phyloP scores from a whole-genome alignment of 2,329 filamentous ascomycete species.

The Fusarium succisae region DNA sequence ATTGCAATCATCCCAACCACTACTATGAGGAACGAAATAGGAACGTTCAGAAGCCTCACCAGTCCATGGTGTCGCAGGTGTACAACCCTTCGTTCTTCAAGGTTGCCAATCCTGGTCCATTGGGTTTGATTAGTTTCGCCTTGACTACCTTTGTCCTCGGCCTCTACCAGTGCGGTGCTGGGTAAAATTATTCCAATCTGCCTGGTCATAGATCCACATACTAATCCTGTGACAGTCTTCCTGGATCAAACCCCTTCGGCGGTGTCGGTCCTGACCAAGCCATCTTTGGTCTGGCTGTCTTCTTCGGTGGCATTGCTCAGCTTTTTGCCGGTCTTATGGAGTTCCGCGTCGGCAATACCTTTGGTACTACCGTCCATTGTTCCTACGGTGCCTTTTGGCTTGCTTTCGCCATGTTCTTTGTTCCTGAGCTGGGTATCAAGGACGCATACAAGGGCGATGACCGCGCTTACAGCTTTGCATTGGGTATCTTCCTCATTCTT shows the following conservation, averaged over 20 bases:
- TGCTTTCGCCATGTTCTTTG: conserved; percentile 66
- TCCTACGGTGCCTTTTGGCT: conserved; percentile 72
- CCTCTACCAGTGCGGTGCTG: conserved; percentile 55
- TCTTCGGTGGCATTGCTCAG: conserved; percentile 74
- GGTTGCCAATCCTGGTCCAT: conserved; percentile 67
- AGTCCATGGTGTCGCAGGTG: conserved; percentile 50
- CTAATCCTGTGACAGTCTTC: conserved; percentile 41
- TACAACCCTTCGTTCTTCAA: conserved; percentile 50
- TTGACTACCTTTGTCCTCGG: conserved; percentile 70
- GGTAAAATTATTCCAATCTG: conserved; percentile 55
- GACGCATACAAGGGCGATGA: conserved; percentile 52
- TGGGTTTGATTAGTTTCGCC: conserved; percentile 71
- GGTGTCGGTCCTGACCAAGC: conserved; percentile 49
- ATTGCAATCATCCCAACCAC: conserved; percentile 24
- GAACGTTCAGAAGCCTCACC: conserved; percentile 39
- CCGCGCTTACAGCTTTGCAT: conserved; percentile 57
- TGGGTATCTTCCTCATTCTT: conserved; percentile 67
- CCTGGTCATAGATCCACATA: background rate
- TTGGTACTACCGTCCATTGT: conserved; percentile 68
- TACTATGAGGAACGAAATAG: conserved; percentile 21
- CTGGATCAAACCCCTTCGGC: conserved; percentile 47
- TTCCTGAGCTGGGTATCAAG: conserved; percentile 61
- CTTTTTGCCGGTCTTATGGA: conserved; percentile 70
- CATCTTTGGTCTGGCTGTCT: conserved; percentile 50
- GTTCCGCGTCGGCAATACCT: conserved; percentile 67